Evolutionary conservation across 305 asterid genomes (phyloP), one percentile per base, ranked within the genome.

Genomic region (Ajuga reptans): DNA sequence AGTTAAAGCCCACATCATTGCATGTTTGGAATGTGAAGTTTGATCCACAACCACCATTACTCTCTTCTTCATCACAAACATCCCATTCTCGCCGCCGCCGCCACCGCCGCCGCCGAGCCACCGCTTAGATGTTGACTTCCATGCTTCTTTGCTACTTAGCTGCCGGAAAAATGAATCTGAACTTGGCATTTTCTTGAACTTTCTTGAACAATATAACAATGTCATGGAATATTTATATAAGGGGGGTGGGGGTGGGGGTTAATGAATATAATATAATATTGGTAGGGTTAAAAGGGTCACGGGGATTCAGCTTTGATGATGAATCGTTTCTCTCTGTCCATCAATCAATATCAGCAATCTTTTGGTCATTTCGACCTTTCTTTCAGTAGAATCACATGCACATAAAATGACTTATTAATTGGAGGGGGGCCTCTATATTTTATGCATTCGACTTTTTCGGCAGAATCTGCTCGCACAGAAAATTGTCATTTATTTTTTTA

Each of bases 1-100:
- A 56, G 96, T 86, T 1, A 92, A 84, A 21, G 98, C 96, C 96
- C 96, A 92, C 95, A 88, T 89, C 96, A 92, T 87, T 0, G 98
- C 98, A 69, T 92, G 95, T 33, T 89, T 89, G 0, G 89, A 84
- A 64, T 85, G 82, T 4, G 92, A 79, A 47, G 84, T 62, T 43
- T 89, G 84, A 78, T 92, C 98, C 78, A 92, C 92, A 4, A 92
- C 89, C 72, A 92, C 96, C 98, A 92, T 89, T 5, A 92, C 96
- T 69, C 98, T 88, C 51, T 92, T 89, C 84, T 86, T 86, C 89
- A 80, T 64, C 59, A 82, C 88, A 31, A 68, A 73, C 41, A 78
- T 67, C 29, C 85, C 87, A 75, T 66, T 76, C 7, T 67, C 89
- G 45, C 49, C 17, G 12, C 77, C 78, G 24, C 64, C 68, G 1